Percentiles rank a stretch among this genome's conserved stretches.
Conservation (phyloP, 805 yeast species). For the Danielia oregonensis region DNA sequence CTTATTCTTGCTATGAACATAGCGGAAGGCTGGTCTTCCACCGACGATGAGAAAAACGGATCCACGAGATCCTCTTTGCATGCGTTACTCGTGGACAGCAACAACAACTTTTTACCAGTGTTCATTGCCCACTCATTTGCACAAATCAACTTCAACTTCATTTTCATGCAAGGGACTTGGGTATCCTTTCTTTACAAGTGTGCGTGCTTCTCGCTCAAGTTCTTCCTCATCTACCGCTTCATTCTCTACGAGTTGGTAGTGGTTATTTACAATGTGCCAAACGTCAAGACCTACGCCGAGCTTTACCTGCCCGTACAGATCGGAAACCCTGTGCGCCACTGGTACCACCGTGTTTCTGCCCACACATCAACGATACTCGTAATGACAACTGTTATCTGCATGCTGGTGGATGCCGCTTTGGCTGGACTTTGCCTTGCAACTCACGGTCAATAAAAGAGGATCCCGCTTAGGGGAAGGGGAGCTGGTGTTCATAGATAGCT, state of each 20-base stretch:
- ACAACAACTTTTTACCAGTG: conserved; percentile 33
- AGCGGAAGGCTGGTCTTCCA: conserved; percentile 5
- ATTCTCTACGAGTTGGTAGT: conserved; percentile 26
- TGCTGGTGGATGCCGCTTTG: neutral
- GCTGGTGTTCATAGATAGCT: too few relatives aligned
- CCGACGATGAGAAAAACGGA: neutral
- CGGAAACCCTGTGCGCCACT: neutral
- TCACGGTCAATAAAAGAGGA: neutral
- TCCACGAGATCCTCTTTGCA: neutral
- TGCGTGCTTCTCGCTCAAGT: conserved; percentile 25
- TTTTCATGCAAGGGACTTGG: conserved; percentile 6
- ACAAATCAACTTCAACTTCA: conserved; percentile 21
- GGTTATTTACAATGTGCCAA: conserved; percentile 8
- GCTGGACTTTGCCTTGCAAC: neutral
- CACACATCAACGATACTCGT: neutral
- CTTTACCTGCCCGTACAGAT: conserved; percentile 9
- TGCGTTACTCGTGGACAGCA: conserved; percentile 21
- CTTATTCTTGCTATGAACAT: conserved; percentile 13
- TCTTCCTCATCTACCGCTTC: conserved; percentile 31
- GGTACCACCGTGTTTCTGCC: neutral
- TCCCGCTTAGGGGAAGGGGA: too few relatives aligned
- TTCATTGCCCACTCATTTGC: conserved; percentile 33
- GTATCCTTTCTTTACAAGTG: conserved; percentile 16
- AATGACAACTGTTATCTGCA: neutral
- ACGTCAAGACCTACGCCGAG: conserved; percentile 10